Conservation (phyloP, 306 rosid species). For the Astragalus membranaceus region DNA sequence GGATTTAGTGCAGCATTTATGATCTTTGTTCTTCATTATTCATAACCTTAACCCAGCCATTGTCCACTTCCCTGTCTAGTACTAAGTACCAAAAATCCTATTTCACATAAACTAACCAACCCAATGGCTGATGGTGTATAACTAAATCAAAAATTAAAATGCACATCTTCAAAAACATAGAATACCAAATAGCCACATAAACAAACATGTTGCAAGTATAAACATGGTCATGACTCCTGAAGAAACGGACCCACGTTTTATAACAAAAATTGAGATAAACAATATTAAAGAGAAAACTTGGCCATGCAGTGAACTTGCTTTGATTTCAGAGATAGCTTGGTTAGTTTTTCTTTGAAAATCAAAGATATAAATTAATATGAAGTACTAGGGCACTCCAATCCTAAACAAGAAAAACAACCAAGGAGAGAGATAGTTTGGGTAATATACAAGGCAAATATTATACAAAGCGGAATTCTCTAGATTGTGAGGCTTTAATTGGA, state of each 20-base stretch:
- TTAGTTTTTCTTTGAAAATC: neutral
- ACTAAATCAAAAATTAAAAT: neutral
- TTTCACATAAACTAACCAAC: neutral
- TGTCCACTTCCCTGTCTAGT: neutral
- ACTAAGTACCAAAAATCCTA: neutral
- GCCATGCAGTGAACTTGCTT: neutral
- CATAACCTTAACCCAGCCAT: neutral
- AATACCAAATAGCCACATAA: neutral
- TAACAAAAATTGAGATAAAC: neutral
- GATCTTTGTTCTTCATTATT: neutral
- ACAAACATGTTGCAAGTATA: neutral
- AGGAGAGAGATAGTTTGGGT: neutral
- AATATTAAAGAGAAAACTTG: neutral
- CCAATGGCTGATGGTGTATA: neutral
- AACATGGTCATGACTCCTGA: neutral
- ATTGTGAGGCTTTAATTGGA: neutral
- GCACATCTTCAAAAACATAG: neutral
- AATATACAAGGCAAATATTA: slow-evolving; percentile 5
- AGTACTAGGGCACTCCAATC: too few species aligned
- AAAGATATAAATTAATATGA: too few species aligned
- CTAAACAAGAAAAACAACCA: too few species aligned
- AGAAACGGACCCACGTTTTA: neutral
- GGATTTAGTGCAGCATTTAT: neutral
- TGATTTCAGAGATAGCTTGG: neutral
- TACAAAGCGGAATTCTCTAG: neutral